Evolutionary conservation across 2,329 filamentous ascomycete species (phyloP), one percentile per base, ranked within the genome.

Genomic region (Zasmidium cellare): DNA sequence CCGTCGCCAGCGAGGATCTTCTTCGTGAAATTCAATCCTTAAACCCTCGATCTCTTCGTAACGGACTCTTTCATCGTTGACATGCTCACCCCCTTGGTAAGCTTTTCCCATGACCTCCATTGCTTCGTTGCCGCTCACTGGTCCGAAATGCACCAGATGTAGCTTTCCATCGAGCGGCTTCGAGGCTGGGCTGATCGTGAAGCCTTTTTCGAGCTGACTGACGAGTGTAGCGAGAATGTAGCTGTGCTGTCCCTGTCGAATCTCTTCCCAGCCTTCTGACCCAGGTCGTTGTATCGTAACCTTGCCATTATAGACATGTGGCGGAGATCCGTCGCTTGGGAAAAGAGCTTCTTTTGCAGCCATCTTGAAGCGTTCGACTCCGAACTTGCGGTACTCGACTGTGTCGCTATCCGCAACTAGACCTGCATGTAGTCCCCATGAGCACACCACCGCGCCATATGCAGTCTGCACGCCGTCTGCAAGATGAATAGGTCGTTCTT

Each of bases 381-480:
- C 93, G 68, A 89, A 87, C 64, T 85, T 84, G 61, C 93, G 87
- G 74, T 93, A 93, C 63, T 86, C 88, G 0, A 84, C 79, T 0
- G 92, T 96, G 73, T 97, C 93, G 73, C 90, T 94, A 76, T 97
- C 92, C 66, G 90, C 92, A 20, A 97, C 91, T 2, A 97, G 82
- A 45, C 88, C 87, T 25, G 92, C 90, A 70, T 97, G 93, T 69
- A 97, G 86, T 19, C 90, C 93, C 83, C 96, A 96, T 72, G 89
- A 94, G 46, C 87, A 88, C 1, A 97, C 92, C 20, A 97, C 91
- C 22, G 88, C 89, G 23, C 91, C 92, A 67, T 89, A 83, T 2
- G 82, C 67, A 0, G 66, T 66, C 0, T 72, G 71, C 0, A 60
- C 67, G 51, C 63, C 69, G 20, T 73, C 67, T 28, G 73, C 66